Conservation (phyloP, 768 basidiomycete species). For the Boletus edulis region DNA sequence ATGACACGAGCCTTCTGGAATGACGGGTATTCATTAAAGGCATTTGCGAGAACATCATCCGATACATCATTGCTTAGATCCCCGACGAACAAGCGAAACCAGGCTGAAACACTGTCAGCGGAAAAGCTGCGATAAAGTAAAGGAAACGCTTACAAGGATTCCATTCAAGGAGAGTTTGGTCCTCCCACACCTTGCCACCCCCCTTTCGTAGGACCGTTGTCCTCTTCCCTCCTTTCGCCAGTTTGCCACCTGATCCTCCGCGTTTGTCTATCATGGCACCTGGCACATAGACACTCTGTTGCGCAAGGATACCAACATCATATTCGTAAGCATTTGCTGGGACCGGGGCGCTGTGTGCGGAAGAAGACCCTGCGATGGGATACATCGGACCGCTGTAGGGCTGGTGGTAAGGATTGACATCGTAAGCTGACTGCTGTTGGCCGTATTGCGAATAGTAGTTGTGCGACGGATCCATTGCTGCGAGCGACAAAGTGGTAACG, state of each 20-base stretch:
- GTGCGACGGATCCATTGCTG: slow-evolving; percentile 32
- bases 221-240: slow-evolving; percentile 88
- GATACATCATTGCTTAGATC: slow-evolving; percentile 98
- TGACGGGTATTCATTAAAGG: slow-evolving; percentile 90
- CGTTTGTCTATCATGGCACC: slow-evolving; percentile 89
- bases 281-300: slow-evolving; percentile 90
- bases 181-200: slow-evolving; percentile 97
- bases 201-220: slow-evolving; percentile 94
- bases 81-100: slow-evolving; percentile 97
- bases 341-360: slow-evolving; percentile 71
- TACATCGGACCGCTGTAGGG: slow-evolving; percentile 76
- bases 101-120: slow-evolving; percentile 50
- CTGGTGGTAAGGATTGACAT: slow-evolving; percentile 80
- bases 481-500: background rate
- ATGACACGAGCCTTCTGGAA: slow-evolving; percentile 97
- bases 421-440: slow-evolving; percentile 53
- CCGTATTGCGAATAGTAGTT: slow-evolving; percentile 49
- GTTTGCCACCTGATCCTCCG: slow-evolving; percentile 80
- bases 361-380: slow-evolving; percentile 61
- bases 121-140: background rate
- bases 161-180: slow-evolving; percentile 96
- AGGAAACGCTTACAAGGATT: slow-evolving; percentile 72
- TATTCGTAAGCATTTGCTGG: slow-evolving; percentile 92
- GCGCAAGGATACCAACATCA: slow-evolving; percentile 86
- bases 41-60: slow-evolving; percentile 89